Base-by-base conservation (phyloP, 768 basidiomycete species). In the Megacollybia marginata region DNA sequence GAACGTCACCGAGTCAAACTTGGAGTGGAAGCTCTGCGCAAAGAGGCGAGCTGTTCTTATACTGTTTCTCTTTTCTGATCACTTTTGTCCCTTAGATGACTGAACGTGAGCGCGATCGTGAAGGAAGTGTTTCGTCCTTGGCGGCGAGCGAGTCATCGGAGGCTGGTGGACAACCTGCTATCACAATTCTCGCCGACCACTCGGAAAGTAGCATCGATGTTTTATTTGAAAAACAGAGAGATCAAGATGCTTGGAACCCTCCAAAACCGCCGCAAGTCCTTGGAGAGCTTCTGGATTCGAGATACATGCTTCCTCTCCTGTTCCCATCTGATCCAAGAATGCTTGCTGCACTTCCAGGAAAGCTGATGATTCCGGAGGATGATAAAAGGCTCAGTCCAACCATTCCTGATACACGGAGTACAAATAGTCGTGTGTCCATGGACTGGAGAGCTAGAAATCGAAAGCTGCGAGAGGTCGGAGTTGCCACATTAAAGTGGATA, bases 221-320 rank as follows among this genome's bases (percentile, higher is more conserved):
- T 20, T 69, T 96, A 20, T 92, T 97, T 59, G 86, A 92, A 64
- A 79, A 74, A 51, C 63, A 69, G 0, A 72, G 76, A 32, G 81
- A 83, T 33, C 76, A 80, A 40, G 78, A 82, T 0, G 64, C 76
- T 5, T 98, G 93, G 85, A 82, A 84, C 49, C 89, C 93, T 12
- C 72, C 80, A 0, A 78, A 77, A 47, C 78, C 90, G 16, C 85
- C 91, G 0, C 87, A 88, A 58, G 83, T 83, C 20, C 76, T 93
- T 1, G 93, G 93, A 31, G 96, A 99, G 63, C 68, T 97, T 20
- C 71, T 97, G 54, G 93, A 99, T 64, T 92, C 90, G 20, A 78
- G 93, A 55, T 81, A 87, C 63, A 97, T 97, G 92, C 77, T 98
- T 19, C 92, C 91, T 1, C 72, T 95, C 44, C 72, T 81, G 18